Conservation (phyloP, 176 grass and related monocot genomes). For the Rhynchospora pubera region DNA sequence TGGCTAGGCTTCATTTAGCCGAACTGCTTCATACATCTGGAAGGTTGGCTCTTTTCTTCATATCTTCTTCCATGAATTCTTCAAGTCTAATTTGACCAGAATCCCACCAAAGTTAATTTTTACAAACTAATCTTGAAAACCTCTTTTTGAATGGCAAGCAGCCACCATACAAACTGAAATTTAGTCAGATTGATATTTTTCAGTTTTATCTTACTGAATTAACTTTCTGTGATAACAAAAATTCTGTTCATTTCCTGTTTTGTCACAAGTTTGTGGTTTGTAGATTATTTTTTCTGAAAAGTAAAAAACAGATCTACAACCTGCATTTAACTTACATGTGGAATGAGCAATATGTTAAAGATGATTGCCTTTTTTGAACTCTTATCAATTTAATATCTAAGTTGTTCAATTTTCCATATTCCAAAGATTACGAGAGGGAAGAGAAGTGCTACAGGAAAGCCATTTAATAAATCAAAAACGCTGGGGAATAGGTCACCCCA, state of each 20-base stretch:
- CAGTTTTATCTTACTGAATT: background rate
- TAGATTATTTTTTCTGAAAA: background rate
- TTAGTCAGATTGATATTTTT: background rate
- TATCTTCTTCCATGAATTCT: background rate
- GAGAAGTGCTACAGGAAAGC: conserved; percentile 40
- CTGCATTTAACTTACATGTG: background rate
- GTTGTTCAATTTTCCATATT: background rate
- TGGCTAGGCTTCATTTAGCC: conserved; percentile 33
- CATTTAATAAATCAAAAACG: conserved; percentile 25
- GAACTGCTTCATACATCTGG: conserved; percentile 35
- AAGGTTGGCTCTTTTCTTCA: conserved; percentile 19
- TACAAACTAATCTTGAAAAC: background rate
- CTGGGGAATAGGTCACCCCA: conserved; percentile 36
- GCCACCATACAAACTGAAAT: background rate
- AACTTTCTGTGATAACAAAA: background rate
- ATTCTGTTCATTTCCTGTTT: background rate
- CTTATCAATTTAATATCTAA: background rate
- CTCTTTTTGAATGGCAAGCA: background rate
- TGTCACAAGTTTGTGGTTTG: background rate
- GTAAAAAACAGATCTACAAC: background rate
- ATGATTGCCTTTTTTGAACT: background rate
- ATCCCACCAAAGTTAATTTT: background rate
- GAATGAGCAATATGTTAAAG: background rate
- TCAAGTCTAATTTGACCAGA: background rate
- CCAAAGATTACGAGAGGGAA: conserved; percentile 30